These are phyloP conservation scores for Pelargonium nanum DNA, from an alignment of 345 rosid genomes.

Conservation along the genomic window DNA sequence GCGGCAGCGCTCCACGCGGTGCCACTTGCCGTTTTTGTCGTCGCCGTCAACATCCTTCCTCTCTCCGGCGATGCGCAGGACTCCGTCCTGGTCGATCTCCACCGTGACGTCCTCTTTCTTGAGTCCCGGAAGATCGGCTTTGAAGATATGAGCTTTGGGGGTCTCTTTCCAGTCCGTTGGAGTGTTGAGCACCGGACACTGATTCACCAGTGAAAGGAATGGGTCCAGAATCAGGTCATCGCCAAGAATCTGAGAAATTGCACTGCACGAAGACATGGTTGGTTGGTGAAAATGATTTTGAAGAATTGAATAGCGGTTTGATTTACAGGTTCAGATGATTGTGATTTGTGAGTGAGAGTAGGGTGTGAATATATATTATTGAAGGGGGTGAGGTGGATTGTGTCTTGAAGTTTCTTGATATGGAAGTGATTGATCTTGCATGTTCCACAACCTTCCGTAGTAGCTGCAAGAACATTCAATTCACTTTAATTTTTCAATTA, in stretches of 20 bases:
- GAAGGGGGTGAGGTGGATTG: background rate
- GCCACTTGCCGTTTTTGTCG: slow-evolving; percentile 32
- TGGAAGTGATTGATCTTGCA: background rate
- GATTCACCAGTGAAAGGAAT: slow-evolving; percentile 36
- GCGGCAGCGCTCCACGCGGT: slow-evolving; percentile 24
- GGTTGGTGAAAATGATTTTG: slow-evolving; percentile 3
- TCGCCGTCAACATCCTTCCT: slow-evolving; percentile 19
- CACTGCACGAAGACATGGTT: slow-evolving; percentile 33
- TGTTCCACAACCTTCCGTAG: slow-evolving; percentile 20
- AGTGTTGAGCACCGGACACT: slow-evolving; percentile 37
- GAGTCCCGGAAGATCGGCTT: slow-evolving; percentile 35
- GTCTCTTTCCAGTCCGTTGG: slow-evolving; percentile 46
- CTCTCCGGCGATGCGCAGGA: slow-evolving; percentile 33
- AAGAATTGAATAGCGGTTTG: too few species aligned
- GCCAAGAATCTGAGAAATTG: slow-evolving; percentile 21
- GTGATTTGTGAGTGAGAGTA: too few species aligned
- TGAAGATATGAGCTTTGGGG: slow-evolving; percentile 32
- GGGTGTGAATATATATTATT: too few species aligned
- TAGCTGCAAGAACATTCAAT: background rate
- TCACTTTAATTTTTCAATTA: background rate
- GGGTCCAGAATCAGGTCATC: slow-evolving; percentile 32
- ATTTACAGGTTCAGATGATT: too few species aligned
- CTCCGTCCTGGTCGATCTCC: slow-evolving; percentile 24
- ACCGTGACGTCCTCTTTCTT: slow-evolving; percentile 40
- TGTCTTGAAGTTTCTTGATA: slow-evolving; percentile 22